These are phyloP conservation scores for Boeremia exigua DNA, from an alignment of 2,329 filamentous ascomycete genomes.

Conservation along the genomic window DNA sequence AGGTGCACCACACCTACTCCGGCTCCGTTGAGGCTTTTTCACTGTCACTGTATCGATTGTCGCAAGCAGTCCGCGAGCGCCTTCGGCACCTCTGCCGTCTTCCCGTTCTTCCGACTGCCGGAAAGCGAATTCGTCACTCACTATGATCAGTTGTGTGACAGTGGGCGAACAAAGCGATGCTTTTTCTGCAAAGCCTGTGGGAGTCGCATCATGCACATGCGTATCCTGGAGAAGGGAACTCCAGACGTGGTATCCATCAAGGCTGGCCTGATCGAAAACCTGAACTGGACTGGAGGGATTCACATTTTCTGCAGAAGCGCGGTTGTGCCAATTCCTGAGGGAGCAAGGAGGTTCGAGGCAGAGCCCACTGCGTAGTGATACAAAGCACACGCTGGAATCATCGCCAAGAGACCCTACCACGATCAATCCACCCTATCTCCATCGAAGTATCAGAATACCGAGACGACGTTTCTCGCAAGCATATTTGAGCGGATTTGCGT, in stretches of 20 bases:
- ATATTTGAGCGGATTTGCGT: conserved; percentile 14
- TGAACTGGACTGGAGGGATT: conserved; percentile 52
- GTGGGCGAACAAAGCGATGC: conserved; percentile 31
- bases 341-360: conserved; percentile 63
- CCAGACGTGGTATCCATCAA: conserved; percentile 63
- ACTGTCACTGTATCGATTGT: conserved; percentile 74
- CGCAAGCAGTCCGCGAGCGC: conserved; percentile 69
- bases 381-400: background rate
- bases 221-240: conserved; percentile 48
- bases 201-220: conserved; percentile 68
- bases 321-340: conserved; percentile 72
- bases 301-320: conserved; percentile 74
- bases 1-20: conserved; percentile 66
- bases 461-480: background rate
- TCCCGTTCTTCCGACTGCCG: conserved; percentile 68
- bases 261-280: conserved; percentile 68
- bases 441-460: background rate
- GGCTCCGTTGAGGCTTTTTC: conserved; percentile 69
- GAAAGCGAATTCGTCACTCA: conserved; percentile 35
- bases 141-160: conserved; percentile 30
- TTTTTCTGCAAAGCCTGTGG: conserved; percentile 62
- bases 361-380: conserved; percentile 49
- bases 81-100: conserved; percentile 73
- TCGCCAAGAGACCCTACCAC: too few species aligned
- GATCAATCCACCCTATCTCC: background rate